Evolutionary conservation across 208 protist species (phyloP).

Genomic region (Acanthamoeba sp.): DNA sequence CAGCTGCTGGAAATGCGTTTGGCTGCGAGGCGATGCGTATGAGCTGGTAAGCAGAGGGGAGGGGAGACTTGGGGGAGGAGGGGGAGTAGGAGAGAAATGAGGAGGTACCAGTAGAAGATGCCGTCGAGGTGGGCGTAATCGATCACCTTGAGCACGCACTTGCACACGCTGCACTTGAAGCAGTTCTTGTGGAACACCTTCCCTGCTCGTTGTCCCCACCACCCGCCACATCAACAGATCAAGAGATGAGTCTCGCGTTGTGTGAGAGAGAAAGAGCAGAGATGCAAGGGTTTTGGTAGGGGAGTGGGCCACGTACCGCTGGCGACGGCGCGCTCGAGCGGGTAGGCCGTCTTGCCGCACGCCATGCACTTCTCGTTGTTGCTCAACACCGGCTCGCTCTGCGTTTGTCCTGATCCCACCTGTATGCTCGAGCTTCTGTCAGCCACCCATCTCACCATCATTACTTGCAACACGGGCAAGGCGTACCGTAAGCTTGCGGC

Average conservation of each 20-base stretch:
- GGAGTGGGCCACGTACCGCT: neutral
- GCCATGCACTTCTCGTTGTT: slow-evolving; percentile 64
- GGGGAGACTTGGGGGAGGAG: neutral
- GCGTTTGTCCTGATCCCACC: neutral
- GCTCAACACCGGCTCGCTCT: slow-evolving; percentile 64
- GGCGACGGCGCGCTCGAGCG: slow-evolving; percentile 59
- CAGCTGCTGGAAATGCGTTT: slow-evolving; percentile 76
- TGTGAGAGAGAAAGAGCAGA: no score
- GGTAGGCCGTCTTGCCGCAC: slow-evolving; percentile 68
- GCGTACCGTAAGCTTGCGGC: neutral
- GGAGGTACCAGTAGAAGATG: slow-evolving; percentile 67
- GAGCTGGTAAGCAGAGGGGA: neutral
- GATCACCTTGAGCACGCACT: slow-evolving; percentile 72
- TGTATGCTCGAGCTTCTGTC: no score
- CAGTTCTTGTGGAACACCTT: slow-evolving; percentile 76
- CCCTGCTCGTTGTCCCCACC: slow-evolving; percentile 5
- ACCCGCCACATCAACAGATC: no score
- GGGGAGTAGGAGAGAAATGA: no score
- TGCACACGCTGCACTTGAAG: slow-evolving; percentile 76
- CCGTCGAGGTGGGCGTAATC: slow-evolving; percentile 75
- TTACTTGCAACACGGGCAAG: neutral
- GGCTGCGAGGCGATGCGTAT: neutral
- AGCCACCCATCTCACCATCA: no score
- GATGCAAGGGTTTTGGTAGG: no score
- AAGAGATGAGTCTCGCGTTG: no score